phyloP scores from a whole-genome alignment of 257 asterid species.

The Solanum etuberosum region DNA sequence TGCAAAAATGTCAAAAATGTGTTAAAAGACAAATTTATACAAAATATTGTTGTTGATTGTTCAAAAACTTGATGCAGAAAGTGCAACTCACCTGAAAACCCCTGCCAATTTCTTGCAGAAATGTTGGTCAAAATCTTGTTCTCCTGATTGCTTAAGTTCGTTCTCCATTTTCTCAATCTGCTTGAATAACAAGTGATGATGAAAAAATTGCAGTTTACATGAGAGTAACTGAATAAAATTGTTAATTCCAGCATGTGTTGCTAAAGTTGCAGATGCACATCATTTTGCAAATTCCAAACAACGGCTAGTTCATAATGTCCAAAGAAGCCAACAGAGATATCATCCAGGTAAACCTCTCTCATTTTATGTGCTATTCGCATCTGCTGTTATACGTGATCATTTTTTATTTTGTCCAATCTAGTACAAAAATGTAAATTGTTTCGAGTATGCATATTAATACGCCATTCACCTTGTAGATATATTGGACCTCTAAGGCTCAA shows the following conservation, averaged over 20 bases:
- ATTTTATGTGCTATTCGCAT: background rate
- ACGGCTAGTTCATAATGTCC: background rate
- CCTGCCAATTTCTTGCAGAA: conserved; percentile 55
- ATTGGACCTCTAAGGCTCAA: background rate
- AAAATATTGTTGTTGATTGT: background rate
- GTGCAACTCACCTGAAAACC: conserved; percentile 44
- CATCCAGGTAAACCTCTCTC: background rate
- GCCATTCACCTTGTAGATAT: background rate
- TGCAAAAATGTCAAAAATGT: conserved; percentile 18
- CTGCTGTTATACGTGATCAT: background rate
- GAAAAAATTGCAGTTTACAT: background rate
- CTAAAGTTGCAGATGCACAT: background rate
- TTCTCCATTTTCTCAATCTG: conserved; percentile 64
- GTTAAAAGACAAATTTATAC: background rate
- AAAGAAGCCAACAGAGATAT: background rate
- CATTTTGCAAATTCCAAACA: background rate
- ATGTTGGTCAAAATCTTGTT: conserved; percentile 27
- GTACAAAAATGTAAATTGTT: background rate
- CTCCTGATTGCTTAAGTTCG: conserved; percentile 19
- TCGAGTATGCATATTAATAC: background rate
- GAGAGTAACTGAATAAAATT: background rate
- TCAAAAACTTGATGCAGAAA: background rate
- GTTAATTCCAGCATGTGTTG: background rate
- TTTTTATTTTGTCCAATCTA: background rate
- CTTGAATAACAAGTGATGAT: background rate